Evolutionary conservation across 2,329 filamentous ascomycete species (phyloP).

Genomic region (Xylariomycetidae sp.): DNA sequence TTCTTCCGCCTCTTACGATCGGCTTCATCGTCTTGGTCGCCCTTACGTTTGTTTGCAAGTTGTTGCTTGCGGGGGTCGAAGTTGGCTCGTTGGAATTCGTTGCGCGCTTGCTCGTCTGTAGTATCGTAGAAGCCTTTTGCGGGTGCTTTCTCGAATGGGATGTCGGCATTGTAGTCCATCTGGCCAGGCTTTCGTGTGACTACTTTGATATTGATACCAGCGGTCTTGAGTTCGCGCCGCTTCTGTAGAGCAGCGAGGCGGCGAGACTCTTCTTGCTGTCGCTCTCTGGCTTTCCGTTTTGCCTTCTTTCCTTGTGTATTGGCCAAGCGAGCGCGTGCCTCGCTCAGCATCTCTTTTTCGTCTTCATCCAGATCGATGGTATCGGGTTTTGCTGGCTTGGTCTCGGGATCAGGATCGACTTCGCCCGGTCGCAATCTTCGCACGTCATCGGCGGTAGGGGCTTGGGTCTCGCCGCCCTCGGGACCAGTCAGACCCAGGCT

Average conservation of each 20-base stretch:
- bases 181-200: conserved; percentile 86
- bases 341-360: conserved; percentile 98
- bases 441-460: conserved; percentile 90
- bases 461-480: conserved; percentile 78
- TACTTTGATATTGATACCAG: conserved; percentile 97
- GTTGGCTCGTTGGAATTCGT: conserved; percentile 76
- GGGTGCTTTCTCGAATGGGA: conserved; percentile 92
- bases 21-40: conserved; percentile 77
- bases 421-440: conserved; percentile 85
- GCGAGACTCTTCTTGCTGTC: conserved; percentile 91
- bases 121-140: conserved; percentile 92
- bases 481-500: conserved; percentile 80
- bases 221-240: conserved; percentile 91
- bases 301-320: conserved; percentile 99
- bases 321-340: conserved; percentile 90
- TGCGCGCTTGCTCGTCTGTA: conserved; percentile 69
- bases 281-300: conserved; percentile 92
- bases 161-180: conserved; percentile 99
- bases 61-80: conserved; percentile 95
- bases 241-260: conserved; percentile 89
- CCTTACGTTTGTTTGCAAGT: conserved; percentile 86
- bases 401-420: conserved; percentile 94
- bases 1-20: conserved; percentile 82
- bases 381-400: conserved; percentile 90
- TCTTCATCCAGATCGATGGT: conserved; percentile 98